Evolutionary conservation across 108 stramenopile species (phyloP).

Genomic region (Conticribra guillardii): DNA sequence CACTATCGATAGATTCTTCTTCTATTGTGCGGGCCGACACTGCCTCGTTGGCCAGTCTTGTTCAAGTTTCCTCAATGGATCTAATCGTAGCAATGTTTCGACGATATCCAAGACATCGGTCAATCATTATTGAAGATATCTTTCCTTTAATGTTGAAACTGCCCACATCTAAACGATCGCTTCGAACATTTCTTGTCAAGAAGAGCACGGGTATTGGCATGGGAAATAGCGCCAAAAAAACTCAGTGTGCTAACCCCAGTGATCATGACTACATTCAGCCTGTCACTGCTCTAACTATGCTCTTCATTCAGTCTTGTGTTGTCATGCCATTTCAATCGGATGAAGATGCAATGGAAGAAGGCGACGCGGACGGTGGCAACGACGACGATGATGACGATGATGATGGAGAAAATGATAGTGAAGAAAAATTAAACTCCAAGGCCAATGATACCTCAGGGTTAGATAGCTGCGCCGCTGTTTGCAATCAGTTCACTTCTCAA

Average conservation of each 20-base stretch:
- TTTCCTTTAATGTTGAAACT: slow-evolving; percentile 89
- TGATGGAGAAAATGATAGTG: slow-evolving; percentile 13
- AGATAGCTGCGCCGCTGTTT: slow-evolving; percentile 56
- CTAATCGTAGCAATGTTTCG: slow-evolving; percentile 79
- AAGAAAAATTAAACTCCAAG: slow-evolving; percentile 25
- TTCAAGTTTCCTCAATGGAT: slow-evolving; percentile 69
- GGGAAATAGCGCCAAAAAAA: not conserved
- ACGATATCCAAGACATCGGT: slow-evolving; percentile 73
- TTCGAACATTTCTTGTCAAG: slow-evolving; percentile 77
- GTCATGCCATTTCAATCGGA: slow-evolving; percentile 44
- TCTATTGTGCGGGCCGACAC: slow-evolving; percentile 31
- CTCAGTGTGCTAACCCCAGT: slow-evolving; percentile 10
- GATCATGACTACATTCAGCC: slow-evolving; percentile 77
- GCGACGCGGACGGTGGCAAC: slow-evolving; percentile 29
- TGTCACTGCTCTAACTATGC: slow-evolving; percentile 75
- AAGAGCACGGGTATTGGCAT: slow-evolving; percentile 16
- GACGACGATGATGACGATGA: slow-evolving; percentile 30
- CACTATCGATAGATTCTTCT: slow-evolving; percentile 70
- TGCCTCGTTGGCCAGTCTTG: slow-evolving; percentile 32
- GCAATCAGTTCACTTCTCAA: slow-evolving; percentile 65
- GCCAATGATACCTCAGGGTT: slow-evolving; percentile 61
- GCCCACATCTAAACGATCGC: slow-evolving; percentile 77
- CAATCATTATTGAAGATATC: slow-evolving; percentile 90
- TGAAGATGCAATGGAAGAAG: slow-evolving; percentile 28
- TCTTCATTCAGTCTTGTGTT: slow-evolving; percentile 85